Conservation (phyloP, 208 protist species). For the Kentomonas sorsogonicus region DNA sequence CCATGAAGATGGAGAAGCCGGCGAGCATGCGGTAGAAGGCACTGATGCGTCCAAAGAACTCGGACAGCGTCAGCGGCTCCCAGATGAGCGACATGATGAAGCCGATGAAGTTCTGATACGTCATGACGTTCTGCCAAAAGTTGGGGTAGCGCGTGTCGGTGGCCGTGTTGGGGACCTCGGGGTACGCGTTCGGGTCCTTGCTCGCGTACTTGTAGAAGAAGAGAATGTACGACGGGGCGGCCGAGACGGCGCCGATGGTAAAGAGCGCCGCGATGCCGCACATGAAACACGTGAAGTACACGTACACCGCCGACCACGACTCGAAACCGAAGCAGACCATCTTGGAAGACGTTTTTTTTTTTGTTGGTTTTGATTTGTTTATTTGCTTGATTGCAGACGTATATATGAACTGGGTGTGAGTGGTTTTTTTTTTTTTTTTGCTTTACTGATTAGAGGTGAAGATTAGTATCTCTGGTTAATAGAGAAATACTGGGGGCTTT, state of each 20-base stretch:
- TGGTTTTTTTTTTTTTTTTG: too few species aligned
- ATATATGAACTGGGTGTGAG: too few species aligned
- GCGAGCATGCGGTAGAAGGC: conserved; percentile 34
- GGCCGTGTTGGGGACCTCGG: conserved; percentile 20
- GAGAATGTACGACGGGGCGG: conserved; percentile 65
- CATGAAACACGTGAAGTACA: conserved; percentile 61
- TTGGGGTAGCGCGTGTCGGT: too few species aligned
- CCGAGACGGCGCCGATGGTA: conserved; percentile 77
- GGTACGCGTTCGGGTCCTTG: conserved; percentile 20
- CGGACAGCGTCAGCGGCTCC: conserved; percentile 46
- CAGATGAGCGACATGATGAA: conserved; percentile 35
- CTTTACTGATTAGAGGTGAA: too few species aligned
- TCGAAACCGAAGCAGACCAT: too few species aligned
- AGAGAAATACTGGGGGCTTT: too few species aligned
- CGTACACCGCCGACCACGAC: conserved; percentile 23
- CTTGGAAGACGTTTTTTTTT: too few species aligned
- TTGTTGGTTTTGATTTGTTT: too few species aligned
- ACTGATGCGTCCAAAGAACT: conserved; percentile 28
- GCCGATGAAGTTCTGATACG: conserved; percentile 55
- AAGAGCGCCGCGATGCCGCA: conserved; percentile 75
- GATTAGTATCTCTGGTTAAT: too few species aligned
- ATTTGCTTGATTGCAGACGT: too few species aligned
- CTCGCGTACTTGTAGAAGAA: conserved; percentile 55
- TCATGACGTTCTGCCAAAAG: conserved; percentile 63
- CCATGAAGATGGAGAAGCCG: conserved; percentile 31